Evolutionary conservation across 768 basidiomycete genomes (phyloP).

Genomic region (Phylloporus sp.): DNA sequence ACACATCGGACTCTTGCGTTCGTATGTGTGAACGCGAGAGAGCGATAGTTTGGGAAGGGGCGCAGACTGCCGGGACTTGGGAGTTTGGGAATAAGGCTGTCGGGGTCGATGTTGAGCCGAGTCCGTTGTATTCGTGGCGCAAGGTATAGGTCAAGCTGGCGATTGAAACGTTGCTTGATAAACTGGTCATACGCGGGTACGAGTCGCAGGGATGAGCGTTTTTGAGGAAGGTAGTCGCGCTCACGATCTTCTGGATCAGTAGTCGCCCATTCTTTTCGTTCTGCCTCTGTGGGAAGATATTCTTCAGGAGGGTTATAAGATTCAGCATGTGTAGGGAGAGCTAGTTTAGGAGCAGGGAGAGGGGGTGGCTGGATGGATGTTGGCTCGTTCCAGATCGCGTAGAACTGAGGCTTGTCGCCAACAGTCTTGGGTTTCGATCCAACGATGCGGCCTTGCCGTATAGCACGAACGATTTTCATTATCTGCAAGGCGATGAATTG

Average conservation of each 20-base stretch:
- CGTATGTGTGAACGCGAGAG: conserved; percentile 65
- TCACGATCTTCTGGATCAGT: conserved; percentile 87
- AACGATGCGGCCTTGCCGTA: conserved; percentile 90
- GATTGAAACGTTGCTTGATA: conserved; percentile 88
- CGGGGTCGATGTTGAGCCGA: conserved; percentile 89
- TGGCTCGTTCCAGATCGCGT: conserved; percentile 84
- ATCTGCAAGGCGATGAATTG: conserved; percentile 47
- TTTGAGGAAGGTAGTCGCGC: conserved; percentile 82
- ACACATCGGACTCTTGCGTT: conserved; percentile 67
- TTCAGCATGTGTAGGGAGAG: conserved; percentile 88
- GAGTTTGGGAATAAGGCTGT: conserved; percentile 87
- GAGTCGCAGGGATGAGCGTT: conserved; percentile 76
- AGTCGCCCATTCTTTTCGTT: conserved; percentile 77
- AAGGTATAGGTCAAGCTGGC: conserved; percentile 94
- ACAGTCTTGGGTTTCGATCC: conserved; percentile 82
- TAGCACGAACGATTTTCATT: conserved; percentile 99
- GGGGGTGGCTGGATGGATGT: conserved; percentile 77
- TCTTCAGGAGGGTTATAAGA: conserved; percentile 99
- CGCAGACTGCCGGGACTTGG: conserved; percentile 87
- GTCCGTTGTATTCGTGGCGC: conserved; percentile 86
- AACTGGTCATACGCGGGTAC: conserved; percentile 91
- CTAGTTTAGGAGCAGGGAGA: conserved; percentile 87
- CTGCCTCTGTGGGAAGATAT: conserved; percentile 82
- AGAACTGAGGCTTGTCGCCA: conserved; percentile 62
- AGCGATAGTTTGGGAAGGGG: conserved; percentile 89